A percentile compares a stretch with the other conserved stretches of the same genome.
Conservation (phyloP, 169 alveolate species). For the Eimeria necatrix region DNA sequence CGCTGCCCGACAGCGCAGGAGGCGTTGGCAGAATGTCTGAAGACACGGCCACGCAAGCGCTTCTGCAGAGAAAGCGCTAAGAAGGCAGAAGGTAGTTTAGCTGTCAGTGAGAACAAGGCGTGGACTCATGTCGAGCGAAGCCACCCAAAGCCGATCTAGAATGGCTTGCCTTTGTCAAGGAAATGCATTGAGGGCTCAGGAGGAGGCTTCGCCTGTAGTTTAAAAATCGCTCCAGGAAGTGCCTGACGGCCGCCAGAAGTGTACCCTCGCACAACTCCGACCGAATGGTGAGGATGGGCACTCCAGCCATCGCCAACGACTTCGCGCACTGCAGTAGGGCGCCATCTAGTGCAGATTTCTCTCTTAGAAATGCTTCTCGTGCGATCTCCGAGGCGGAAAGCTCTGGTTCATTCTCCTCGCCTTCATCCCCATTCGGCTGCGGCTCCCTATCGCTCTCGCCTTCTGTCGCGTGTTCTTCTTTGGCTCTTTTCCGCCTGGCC, state of each 20-base stretch:
- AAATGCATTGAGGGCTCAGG: constrained; percentile 63
- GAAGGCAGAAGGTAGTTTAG: neutral
- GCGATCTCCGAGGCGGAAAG: constrained; percentile 35
- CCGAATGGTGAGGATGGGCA: constrained; percentile 47
- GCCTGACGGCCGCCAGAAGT: constrained; percentile 21
- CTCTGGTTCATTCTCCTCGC: neutral
- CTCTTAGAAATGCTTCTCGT: constrained; percentile 31
- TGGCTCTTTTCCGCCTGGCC: neutral
- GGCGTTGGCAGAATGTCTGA: constrained; percentile 51
- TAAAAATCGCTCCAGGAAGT: constrained; percentile 26
- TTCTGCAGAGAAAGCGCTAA: no score
- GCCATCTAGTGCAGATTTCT: constrained; percentile 8
- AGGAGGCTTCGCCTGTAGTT: constrained; percentile 60
- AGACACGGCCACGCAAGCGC: neutral
- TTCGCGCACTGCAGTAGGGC: constrained; percentile 48
- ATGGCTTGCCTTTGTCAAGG: constrained; percentile 62
- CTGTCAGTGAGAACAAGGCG: neutral
- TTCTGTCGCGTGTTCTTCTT: neutral
- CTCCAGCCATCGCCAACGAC: constrained; percentile 69
- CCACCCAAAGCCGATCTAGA: neutral
- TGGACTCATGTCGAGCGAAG: neutral
- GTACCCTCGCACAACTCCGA: constrained; percentile 69
- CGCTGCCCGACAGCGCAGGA: constrained; percentile 60
- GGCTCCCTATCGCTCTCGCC: constrained; percentile 15
- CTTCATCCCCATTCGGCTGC: neutral